phyloP scores from a whole-genome alignment of 1,284 basidiomycete species.

The Quambalaria eucalypti region DNA sequence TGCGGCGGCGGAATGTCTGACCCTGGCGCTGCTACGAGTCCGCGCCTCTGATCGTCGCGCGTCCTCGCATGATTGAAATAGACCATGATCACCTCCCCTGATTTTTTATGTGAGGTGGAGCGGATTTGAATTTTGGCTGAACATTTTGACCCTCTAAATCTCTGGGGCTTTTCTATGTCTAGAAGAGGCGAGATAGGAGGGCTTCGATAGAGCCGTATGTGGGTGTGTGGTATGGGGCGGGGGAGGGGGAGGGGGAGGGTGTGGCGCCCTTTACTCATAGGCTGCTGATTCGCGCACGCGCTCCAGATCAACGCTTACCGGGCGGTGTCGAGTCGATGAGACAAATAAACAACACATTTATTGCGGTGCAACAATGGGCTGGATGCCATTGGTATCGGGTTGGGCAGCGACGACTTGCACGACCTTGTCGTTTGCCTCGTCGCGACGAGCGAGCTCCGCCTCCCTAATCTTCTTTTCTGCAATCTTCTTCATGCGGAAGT shows the following conservation, averaged over 20 bases:
- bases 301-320: background rate
- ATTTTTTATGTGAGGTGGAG: no score
- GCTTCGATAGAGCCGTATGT: background rate
- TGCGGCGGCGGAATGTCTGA: no score
- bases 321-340: background rate
- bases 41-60: no score
- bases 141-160: conserved; percentile 1
- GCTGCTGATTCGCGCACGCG: background rate
- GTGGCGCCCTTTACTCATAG: background rate
- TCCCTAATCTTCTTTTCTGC: conserved; percentile 44
- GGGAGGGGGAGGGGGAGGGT: background rate
- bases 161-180: background rate
- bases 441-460: conserved; percentile 18
- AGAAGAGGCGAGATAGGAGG: background rate
- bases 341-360: background rate
- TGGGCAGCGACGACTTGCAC: background rate
- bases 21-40: no score
- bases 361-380: background rate
- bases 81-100: no score
- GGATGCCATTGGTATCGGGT: background rate
- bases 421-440: conserved; percentile 31
- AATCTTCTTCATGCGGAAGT: conserved; percentile 31
- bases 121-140: conserved; percentile 16
- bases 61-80: no score
- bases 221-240: background rate